Conservation (phyloP, 176 grass and related monocot species). For the Oropetium thomaeum region DNA sequence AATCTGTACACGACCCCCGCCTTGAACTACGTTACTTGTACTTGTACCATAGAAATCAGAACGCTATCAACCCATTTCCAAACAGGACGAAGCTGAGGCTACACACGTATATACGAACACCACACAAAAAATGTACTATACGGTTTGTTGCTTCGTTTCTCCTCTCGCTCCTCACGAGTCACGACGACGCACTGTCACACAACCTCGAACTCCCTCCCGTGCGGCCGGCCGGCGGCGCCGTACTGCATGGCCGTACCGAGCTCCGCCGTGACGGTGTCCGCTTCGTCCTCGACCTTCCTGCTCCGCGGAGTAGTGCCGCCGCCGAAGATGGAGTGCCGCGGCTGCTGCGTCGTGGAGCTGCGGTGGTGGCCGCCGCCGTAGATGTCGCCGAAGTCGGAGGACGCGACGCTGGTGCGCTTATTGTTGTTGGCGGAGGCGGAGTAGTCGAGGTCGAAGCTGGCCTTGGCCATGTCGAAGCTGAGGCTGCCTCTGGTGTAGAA, state of each 20-base stretch:
- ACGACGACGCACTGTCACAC: conserved; percentile 8
- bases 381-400: conserved; percentile 74
- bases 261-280: conserved; percentile 46
- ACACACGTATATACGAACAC: not conserved
- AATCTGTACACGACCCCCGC: conserved; percentile 2
- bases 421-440: too few relatives aligned
- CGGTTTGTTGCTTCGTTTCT: too few relatives aligned
- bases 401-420: conserved; percentile 47
- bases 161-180: too few relatives aligned
- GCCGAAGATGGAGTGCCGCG: conserved; percentile 46
- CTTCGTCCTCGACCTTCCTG: conserved; percentile 50
- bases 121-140: not conserved
- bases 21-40: conserved; percentile 11
- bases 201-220: conserved; percentile 31
- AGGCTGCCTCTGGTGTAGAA: conserved; percentile 47
- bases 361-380: conserved; percentile 22
- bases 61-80: not conserved
- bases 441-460: conserved; percentile 64
- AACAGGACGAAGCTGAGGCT: conserved; percentile 6
- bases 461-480: conserved; percentile 62
- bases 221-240: conserved; percentile 1
- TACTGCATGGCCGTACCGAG: conserved; percentile 26
- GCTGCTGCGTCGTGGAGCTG: conserved; percentile 18
- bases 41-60: not conserved
- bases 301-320: conserved; percentile 21